phyloP scores from a whole-genome alignment of 2,329 filamentous ascomycete genomes.

The Apiospora pterosperma region DNA sequence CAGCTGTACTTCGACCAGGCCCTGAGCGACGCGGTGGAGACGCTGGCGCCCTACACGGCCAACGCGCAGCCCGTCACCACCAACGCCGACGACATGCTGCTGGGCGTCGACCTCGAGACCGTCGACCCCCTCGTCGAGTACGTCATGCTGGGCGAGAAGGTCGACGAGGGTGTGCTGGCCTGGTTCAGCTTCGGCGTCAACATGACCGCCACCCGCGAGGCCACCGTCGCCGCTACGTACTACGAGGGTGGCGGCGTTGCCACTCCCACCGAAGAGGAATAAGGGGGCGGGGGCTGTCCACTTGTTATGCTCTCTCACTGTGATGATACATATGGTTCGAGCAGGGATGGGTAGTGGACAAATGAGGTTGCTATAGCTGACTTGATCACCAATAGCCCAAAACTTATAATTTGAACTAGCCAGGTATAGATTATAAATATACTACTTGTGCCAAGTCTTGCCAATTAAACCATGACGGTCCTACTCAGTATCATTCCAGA shows the following conservation, averaged over 20 bases:
- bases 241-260: constrained; percentile 19
- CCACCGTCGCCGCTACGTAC: constrained; percentile 17
- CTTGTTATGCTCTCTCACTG: neutral
- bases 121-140: constrained; percentile 38
- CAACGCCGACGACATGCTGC: constrained; percentile 1
- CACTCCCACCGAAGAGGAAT: neutral
- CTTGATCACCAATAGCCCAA: too few relatives aligned
- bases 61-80: constrained; percentile 39
- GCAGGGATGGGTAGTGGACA: neutral
- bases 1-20: constrained; percentile 63
- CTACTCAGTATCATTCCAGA: too few relatives aligned
- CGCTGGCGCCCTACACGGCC: constrained; percentile 35
- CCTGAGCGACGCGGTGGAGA: constrained; percentile 46
- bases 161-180: constrained; percentile 43
- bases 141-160: constrained; percentile 46
- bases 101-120: neutral
- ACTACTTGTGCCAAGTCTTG: too few relatives aligned
- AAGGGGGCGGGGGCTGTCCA: too few relatives aligned
- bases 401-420: too few relatives aligned
- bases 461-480: too few relatives aligned
- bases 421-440: too few relatives aligned
- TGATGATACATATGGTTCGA: neutral
- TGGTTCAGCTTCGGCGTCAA: constrained; percentile 48
- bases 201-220: constrained; percentile 10
- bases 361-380: too few relatives aligned